Evolutionary conservation across 2,329 filamentous ascomycete species (phyloP).

Genomic region (Alternaria brassicicola): DNA sequence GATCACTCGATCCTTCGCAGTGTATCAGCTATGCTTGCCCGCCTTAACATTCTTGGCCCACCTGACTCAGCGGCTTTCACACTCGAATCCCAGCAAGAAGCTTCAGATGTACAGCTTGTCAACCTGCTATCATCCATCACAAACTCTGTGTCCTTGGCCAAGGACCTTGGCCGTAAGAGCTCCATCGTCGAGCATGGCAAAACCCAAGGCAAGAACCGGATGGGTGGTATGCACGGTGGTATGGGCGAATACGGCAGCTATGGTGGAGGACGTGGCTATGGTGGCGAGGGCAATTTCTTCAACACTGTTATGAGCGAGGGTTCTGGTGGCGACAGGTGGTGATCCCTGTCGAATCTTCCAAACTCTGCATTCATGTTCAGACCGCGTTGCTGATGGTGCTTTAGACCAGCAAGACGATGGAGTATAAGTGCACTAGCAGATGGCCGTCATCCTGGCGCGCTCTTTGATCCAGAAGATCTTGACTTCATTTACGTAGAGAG

Average conservation of each 20-base stretch:
- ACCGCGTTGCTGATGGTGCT: not conserved
- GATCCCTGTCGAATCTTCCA: not conserved
- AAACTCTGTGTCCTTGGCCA: conserved; percentile 71
- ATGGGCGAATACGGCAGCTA: conserved; percentile 24
- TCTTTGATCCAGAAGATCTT: conserved; percentile 1
- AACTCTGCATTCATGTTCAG: not conserved
- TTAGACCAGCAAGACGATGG: not conserved
- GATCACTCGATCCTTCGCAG: conserved; percentile 80
- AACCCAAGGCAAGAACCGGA: conserved; percentile 38
- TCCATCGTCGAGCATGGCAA: conserved; percentile 51
- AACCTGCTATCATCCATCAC: conserved; percentile 77
- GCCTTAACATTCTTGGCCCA: conserved; percentile 81
- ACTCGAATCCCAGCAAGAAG: conserved; percentile 74
- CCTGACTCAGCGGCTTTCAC: conserved; percentile 69
- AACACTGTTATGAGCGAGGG: conserved; percentile 29
- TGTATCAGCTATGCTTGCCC: conserved; percentile 82
- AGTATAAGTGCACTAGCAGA: not conserved
- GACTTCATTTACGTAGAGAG: not conserved
- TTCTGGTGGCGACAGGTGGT: conserved; percentile 18
- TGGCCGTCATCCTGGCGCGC: not conserved
- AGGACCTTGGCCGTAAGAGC: conserved; percentile 78
- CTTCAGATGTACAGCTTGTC: conserved; percentile 83
- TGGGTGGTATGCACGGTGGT: conserved; percentile 17
- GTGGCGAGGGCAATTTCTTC: conserved; percentile 30
- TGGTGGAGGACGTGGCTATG: not conserved